phyloP scores from a whole-genome alignment of 768 basidiomycete genomes.

The Tephrocybe rancida region DNA sequence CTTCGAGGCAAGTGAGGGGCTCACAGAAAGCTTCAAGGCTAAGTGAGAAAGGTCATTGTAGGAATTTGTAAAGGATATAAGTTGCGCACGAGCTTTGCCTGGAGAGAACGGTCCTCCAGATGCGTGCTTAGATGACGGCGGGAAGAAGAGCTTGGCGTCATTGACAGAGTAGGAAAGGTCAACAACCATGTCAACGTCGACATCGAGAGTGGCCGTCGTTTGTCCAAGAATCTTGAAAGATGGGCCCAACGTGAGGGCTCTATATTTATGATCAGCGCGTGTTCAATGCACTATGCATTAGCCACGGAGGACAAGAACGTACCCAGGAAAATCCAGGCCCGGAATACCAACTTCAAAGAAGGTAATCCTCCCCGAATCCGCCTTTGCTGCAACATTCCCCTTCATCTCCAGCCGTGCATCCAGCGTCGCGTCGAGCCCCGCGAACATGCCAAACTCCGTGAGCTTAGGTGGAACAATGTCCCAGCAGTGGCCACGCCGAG shows the following conservation, averaged over 20 bases:
- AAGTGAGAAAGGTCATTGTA: neutral
- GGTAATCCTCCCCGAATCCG: slow-evolving; percentile 43
- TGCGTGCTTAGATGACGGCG: slow-evolving; percentile 27
- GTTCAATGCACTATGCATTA: neutral
- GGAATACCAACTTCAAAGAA: slow-evolving; percentile 45
- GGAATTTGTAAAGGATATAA: neutral
- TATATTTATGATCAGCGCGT: slow-evolving; percentile 13
- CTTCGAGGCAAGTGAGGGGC: slow-evolving; percentile 37
- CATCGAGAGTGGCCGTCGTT: slow-evolving; percentile 32
- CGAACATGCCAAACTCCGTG: slow-evolving; percentile 33
- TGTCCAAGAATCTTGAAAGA: slow-evolving; percentile 42
- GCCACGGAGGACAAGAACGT: slow-evolving; percentile 3
- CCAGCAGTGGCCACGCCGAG: slow-evolving; percentile 26
- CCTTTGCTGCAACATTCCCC: slow-evolving; percentile 35
- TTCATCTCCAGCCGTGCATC: slow-evolving; percentile 37
- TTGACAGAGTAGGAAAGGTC: slow-evolving; percentile 42
- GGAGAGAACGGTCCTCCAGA: slow-evolving; percentile 29
- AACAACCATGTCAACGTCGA: slow-evolving; percentile 39
- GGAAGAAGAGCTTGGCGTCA: slow-evolving; percentile 44
- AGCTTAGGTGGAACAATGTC: slow-evolving; percentile 27
- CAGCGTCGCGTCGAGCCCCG: slow-evolving; percentile 37
- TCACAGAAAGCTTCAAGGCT: slow-evolving; percentile 44
- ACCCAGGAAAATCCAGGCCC: slow-evolving; percentile 55
- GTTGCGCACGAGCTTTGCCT: slow-evolving; percentile 42
- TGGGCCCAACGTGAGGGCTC: slow-evolving; percentile 49